Evolutionary conservation across 2,329 filamentous ascomycete species (phyloP).

Genomic region (Akanthomyces muscarius): DNA sequence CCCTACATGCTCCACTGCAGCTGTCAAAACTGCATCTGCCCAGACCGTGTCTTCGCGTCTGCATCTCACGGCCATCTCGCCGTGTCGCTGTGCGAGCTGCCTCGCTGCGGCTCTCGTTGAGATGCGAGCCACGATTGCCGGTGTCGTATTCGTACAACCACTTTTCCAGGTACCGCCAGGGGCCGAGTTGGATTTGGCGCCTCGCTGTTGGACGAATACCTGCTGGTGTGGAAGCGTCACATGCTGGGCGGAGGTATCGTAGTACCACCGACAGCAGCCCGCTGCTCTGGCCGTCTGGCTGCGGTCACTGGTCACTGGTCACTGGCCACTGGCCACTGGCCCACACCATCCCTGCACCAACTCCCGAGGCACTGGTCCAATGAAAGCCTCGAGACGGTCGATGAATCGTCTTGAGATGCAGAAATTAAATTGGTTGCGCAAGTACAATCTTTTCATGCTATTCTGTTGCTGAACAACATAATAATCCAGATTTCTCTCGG

Average conservation of each 20-base stretch:
- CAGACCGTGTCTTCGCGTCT: neutral
- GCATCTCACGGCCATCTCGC: neutral
- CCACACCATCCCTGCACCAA: constrained; percentile 2
- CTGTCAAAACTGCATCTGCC: neutral
- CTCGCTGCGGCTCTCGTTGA: constrained; percentile 1
- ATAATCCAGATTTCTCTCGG: too few species aligned
- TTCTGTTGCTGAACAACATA: too few species aligned
- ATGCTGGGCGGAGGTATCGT: neutral
- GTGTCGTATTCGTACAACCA: constrained; percentile 11
- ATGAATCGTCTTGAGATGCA: too few species aligned
- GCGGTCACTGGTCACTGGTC: neutral
- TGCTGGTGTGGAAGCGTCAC: neutral
- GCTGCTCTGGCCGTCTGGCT: too few species aligned
- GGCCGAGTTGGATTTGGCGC: neutral
- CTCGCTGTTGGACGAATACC: constrained; percentile 1
- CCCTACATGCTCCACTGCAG: constrained; percentile 5
- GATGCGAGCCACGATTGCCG: neutral
- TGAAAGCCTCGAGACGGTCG: neutral
- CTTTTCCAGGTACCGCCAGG: neutral
- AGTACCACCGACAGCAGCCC: neutral
- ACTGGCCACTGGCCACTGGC: neutral
- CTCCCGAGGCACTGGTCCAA: neutral
- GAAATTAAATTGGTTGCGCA: too few species aligned
- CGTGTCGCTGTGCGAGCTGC: neutral
- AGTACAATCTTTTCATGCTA: too few species aligned